Evolutionary conservation across 176 grass and related monocot species (phyloP), one percentile per base, ranked within the genome.

Genomic region (Musa acuminata): DNA sequence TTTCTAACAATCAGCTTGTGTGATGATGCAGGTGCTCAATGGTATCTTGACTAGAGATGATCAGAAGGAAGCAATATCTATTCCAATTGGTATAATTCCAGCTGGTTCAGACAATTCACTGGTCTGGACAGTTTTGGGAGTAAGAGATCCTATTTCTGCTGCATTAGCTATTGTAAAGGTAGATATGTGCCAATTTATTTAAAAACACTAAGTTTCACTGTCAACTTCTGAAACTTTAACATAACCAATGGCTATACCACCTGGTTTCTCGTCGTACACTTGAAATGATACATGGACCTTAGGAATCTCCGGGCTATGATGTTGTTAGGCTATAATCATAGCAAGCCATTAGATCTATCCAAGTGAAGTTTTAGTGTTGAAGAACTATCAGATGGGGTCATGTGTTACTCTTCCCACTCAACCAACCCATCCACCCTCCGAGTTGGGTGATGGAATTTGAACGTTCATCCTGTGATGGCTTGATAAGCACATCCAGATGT

Each of bases 101-200:
- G 84, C 87, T 81, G 93, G 92, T 73, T 96, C 92, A 69, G 89
- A 96, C 72, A 96, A 96, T 85, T 96, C 92, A 53, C 86, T 96
- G 60, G 84, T 89, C 13, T 96, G 89, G 92, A 92, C 74, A 77
- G 78, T 96, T 84, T 82, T 96, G 75, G 92, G 92, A 69, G 75
- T 83, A 57, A 96, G 77, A 81, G 92, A 96, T 87, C 92, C 89
- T 72, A 79, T 92, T 83, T 89, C 78, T 25, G 92, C 92, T 73
- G 83, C 89, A 62, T 62, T 21, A 73, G 68, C 78, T 87, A 76
- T 96, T 79, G 79, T 86, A 13, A 84, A 87, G 92, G 89, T 96
- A 86, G 24, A 67, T 80, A 82, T 51, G 62, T 78, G 21, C 27
- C 64, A 64, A 81, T 11, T 75, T 66, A 35, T 22, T 12, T 13